Evolutionary conservation across 495 filamentous ascomycete genomes (phyloP), one percentile per base, ranked within the genome.

Genomic region (Aspergillus wentii): DNA sequence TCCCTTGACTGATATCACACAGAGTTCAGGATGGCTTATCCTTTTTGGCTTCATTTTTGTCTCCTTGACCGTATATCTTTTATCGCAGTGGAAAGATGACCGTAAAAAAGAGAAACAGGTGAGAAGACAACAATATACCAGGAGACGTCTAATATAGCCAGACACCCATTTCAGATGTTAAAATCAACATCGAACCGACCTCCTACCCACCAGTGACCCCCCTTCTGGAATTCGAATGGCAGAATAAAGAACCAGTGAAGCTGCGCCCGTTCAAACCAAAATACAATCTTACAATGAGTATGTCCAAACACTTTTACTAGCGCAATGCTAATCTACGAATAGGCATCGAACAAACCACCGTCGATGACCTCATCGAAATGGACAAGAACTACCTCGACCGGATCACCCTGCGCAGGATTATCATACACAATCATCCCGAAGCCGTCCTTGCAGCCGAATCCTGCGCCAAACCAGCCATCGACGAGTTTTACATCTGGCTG

Each of bases 281-380:
- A 36, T 86, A 84, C 48, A 67, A 85, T 44, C 64, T 86, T 27
- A 82, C 80, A 2, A 86, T 88, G 82, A 76, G 82, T 82, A 63
- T 22, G 55, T 52, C 10, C 17, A 32, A 30, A 16, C 25, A 21
- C 17, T 21, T 29, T 27, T 29, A 17, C 23, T 17, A 46, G 33
- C 25, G 25, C 25, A 30, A n/a, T 8, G 15, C 4, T 35, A 13
- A 16, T 19, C 10, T 13, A 30, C 8, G n/a, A 23, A 5, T 16
- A 28, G 41, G 45, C 13, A 54, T 52, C n/a, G 39, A 53, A 34
- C 35, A 54, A 51, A 52, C 66, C 41, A 66, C 55, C 35, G 61
- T 58, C 38, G 62, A 63, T n/a, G 73, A 83, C 7, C 70, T 86
- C 20, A 70, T 88, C 40, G 45, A 63, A 18, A 74, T 86, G 20